Base-by-base conservation (phyloP, 768 basidiomycete species). In the Podaxis sp. region DNA sequence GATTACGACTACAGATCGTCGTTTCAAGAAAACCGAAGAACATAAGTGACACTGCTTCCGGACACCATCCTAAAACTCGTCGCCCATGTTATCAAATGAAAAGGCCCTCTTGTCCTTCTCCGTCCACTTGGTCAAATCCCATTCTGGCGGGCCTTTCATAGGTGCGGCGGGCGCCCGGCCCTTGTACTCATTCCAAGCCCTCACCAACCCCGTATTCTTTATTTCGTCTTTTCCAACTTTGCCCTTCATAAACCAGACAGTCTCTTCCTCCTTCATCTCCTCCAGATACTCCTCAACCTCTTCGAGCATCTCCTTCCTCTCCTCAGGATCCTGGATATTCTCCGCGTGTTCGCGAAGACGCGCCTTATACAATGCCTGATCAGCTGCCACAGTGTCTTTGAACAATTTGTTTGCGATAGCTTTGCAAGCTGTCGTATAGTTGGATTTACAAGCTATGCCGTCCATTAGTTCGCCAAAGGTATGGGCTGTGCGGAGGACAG, bases 101-200 rank as follows among this genome's bases (percentile, higher is more conserved):
- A 74, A 79, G 14, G 62, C 63, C 56, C 59, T 62, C 62, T 70
- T 76, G 52, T 75, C 68, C 11, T 53, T 66, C 10, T 62, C 62
- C 16, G 65, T 66, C 78, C 77, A 78, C 55, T 73, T 67, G 53
- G 61, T 72, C 50, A 77, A 67, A 53, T 79, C 75, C 75, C 74
- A 78, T 28, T 65, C 63, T 35, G 71, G 71, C 1, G 73, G 76
- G 11, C 56, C 53, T 23, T 56, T 72, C 21, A 55, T 36, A 1
- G 74, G 73, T 35, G 57, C 63, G 0, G 28, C 55, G 14, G 63
- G 14, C 25, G 73, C 57, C 40, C 68, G 68, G 4, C 65, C 68
- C 64, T 69, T 77, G 67, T 78, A 77, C n/a, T 75, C 71, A 64
- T 76, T 78, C 75, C 74, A 79, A 35, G 69, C 68, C 11, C 66